Evolutionary conservation across 805 yeast genomes (phyloP), one percentile per base, ranked within the genome.

Genomic region (Sugiyamaella smithiae): DNA sequence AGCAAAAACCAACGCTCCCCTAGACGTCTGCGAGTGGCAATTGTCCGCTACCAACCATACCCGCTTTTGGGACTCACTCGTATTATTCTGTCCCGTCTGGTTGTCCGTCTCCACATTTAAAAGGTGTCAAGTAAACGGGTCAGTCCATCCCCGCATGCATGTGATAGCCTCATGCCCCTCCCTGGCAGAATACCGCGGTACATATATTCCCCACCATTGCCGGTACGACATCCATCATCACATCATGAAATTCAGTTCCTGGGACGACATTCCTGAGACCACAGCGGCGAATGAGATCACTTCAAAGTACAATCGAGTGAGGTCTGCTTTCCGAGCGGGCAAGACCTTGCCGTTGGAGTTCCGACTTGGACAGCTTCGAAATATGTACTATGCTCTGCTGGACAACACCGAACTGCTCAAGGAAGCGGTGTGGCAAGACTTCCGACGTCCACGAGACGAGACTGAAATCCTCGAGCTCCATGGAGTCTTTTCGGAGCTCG

Each of bases 371-470:
- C 86, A 81, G 61, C 73, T 89, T 55, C 74, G 88, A 50, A 79
- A 82, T 58, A 59, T 89, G 16, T 85, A 83, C 68, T 82, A 74
- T 57, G 82, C 78, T 1, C 48, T 89, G 14, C 67, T 71, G 51
- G 89, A 85, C 61, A 74, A 82, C 59, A 73, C 69, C 45, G 81
- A 78, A 3, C 68, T 61, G 9, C 58, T 91, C 31, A 65, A 74
- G 33, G 76, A 69, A 2, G 89, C 95, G 0, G 66, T 89, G 53
- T 54, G 67, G 19, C 62, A 71, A 53, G 98, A 91, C 61, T 81
- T 89, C 65, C 74, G 82, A 64, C 77, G 91, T 50, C 64, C 85
- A 1, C 67, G 69, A 2, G 67, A 71, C 29, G 97, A 91, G 63
- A 76, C 91, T 0, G 68, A 70, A 43, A 59, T 78, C 28, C 64